A percentile compares a stretch with the other conserved stretches of the same genome.
Evolutionary conservation across 2,329 filamentous ascomycete genomes (phyloP).

Genomic region (Bretziella fagacearum): DNA sequence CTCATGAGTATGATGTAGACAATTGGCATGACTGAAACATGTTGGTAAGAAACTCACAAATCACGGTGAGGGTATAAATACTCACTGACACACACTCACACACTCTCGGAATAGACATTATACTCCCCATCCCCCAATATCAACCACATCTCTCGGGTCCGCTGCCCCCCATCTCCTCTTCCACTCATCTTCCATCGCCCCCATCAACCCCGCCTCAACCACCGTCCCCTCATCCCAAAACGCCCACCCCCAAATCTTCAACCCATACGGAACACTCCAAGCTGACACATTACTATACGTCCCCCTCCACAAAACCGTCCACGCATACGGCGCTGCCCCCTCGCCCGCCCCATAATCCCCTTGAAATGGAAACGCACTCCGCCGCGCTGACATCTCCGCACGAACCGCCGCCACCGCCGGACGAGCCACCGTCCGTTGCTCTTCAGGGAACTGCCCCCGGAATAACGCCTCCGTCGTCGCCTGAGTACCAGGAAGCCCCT

Average conservation of each 20-base stretch:
- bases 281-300: constrained; percentile 12
- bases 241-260: constrained; percentile 14
- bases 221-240: constrained; percentile 12
- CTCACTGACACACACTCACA: too few species aligned
- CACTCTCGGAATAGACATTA: not conserved
- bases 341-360: constrained; percentile 2
- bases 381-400: constrained; percentile 1
- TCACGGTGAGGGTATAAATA: too few species aligned
- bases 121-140: not conserved
- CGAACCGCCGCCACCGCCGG: not conserved
- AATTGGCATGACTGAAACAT: too few species aligned
- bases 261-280: constrained; percentile 8
- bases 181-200: constrained; percentile 9
- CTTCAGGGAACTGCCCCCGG: too few species aligned
- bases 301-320: constrained; percentile 10
- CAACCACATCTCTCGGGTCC: constrained; percentile 8
- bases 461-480: not conserved
- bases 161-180: constrained; percentile 7
- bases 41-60: too few species aligned
- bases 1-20: too few species aligned
- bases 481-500: not conserved
- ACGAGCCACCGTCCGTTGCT: not conserved
- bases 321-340: constrained; percentile 6
- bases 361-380: constrained; percentile 7
- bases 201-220: constrained; percentile 1